Conservation (phyloP, 73 alveolate genomes). For the Tetrahymena elliotti region DNA sequence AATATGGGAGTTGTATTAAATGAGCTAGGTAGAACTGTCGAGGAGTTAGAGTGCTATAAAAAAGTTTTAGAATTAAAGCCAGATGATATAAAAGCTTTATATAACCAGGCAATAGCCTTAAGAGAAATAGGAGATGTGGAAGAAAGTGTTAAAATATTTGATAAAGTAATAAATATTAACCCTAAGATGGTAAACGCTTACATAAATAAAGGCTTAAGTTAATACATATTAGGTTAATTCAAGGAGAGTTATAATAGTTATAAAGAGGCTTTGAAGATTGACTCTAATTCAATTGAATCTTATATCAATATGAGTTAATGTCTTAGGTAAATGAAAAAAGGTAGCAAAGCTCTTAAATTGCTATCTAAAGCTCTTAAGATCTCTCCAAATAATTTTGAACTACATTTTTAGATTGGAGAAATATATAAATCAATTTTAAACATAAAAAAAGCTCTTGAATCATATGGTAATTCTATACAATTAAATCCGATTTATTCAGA, state of each 20-base stretch:
- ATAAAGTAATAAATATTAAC: neutral
- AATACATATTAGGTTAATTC: neutral
- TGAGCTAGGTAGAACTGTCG: neutral
- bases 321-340: neutral
- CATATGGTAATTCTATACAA: neutral
- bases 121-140: neutral
- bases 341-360: neutral
- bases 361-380: neutral
- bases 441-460: neutral
- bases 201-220: neutral
- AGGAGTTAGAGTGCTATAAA: neutral
- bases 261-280: neutral
- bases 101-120: neutral
- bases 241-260: neutral
- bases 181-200: neutral
- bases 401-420: neutral
- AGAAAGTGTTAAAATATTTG: neutral
- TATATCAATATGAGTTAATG: neutral
- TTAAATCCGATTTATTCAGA: neutral
- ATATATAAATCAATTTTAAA: neutral
- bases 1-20: neutral
- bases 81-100: neutral
- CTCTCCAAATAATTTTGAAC: neutral
- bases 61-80: neutral
- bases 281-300: neutral